Conservation (phyloP, 768 basidiomycete genomes). For the Trametes sanguinea region DNA sequence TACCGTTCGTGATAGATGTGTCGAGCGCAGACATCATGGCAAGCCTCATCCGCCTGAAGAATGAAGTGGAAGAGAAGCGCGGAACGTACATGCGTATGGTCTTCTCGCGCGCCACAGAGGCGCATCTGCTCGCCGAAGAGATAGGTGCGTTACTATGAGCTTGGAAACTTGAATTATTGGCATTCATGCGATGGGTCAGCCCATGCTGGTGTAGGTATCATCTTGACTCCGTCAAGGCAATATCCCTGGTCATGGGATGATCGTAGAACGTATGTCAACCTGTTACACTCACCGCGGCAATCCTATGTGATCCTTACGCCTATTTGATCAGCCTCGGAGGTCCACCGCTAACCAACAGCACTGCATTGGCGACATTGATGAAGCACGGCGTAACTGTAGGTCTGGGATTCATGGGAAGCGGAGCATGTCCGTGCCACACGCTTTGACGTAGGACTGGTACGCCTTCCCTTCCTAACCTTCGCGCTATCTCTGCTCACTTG, state of each 20-base stretch:
- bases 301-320: not conserved
- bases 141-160: constrained; percentile 47
- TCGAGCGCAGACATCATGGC: constrained; percentile 84
- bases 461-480: not conserved
- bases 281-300: not conserved
- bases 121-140: constrained; percentile 68
- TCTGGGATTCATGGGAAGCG: constrained; percentile 46
- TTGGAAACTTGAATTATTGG: constrained; percentile 1
- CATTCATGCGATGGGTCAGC: not conserved
- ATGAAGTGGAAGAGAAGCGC: constrained; percentile 54
- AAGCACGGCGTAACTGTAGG: constrained; percentile 64
- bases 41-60: constrained; percentile 68
- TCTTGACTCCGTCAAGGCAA: constrained; percentile 60
- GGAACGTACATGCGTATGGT: constrained; percentile 53
- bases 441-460: constrained; percentile 43
- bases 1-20: constrained; percentile 75
- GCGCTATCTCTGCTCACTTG: not conserved
- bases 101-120: constrained; percentile 67
- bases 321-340: constrained; percentile 57
- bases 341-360: constrained; percentile 63
- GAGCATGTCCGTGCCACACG: constrained; percentile 38
- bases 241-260: constrained; percentile 67
- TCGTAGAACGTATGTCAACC: constrained; percentile 53
- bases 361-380: constrained; percentile 54
- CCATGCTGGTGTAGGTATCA: constrained; percentile 35